Base-by-base conservation (phyloP, 306 rosid species). In the Glycine latifolia region DNA sequence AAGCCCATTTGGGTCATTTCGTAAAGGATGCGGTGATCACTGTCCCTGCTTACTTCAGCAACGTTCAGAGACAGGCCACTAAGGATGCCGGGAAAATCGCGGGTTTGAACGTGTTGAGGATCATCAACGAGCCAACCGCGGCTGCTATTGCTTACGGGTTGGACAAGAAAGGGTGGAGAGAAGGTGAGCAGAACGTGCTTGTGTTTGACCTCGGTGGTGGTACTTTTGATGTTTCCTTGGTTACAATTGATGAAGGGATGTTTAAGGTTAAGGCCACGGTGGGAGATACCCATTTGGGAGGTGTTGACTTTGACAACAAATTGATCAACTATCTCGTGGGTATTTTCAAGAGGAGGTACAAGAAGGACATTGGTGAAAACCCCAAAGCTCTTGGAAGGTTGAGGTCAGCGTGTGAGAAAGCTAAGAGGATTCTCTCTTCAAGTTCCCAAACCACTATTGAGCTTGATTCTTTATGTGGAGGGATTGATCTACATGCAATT, bases 171-270 rank as follows among this genome's bases (percentile, higher is more conserved):
- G 50, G 33, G 0, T 86, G 80, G 54, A 83, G 81, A 73, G 31
- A 81, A 6, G 85, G 78, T 8, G 89, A 86, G 53, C 41, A 55
- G 67, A 86, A 86, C 15, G 89, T 86, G 74, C 83, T 86, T 9
- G 86, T 86, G 44, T 86, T 86, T 55, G 89, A 83, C 66, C 87
- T 86, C 10, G 89, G 89, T 65, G 89, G 89, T 16, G 89, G 89
- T 0, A 86, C 89, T 14, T 83, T 86, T 49, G 89, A 86, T 67
- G 87, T 83, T 76, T 86, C 89, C 0, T 35, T 86, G 31, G 82
- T 86, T 17, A 71, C 85, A 2, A 76, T 83, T 6, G 87, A 86
- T 50, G 85, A 66, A n/a, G 89, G 89, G 11, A 83, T 86, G 6
- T 86, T 86, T 4, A 81, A 83, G 54, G 89, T 86, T 15, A 83